Conservation (phyloP, 2,329 filamentous ascomycete species). For the Aspergillus quadricinctus region DNA sequence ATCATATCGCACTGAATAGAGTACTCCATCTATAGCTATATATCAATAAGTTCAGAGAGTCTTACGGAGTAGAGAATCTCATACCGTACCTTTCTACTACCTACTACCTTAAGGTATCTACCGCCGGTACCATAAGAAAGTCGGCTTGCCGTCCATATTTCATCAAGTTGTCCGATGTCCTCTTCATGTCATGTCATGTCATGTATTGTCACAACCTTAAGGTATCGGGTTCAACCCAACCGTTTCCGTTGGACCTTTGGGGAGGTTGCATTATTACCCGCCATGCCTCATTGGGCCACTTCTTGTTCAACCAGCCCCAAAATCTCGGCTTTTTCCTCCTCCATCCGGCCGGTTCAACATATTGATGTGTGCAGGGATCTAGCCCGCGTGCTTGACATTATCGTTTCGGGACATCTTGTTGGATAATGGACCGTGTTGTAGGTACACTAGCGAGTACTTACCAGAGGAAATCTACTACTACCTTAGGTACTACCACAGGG, state of each 20-base stretch:
- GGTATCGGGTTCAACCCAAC: conserved; percentile 30
- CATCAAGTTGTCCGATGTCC: background rate
- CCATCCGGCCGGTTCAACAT: conserved; percentile 27
- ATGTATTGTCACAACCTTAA: conserved; percentile 16
- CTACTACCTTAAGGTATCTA: no score
- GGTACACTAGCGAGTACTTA: background rate
- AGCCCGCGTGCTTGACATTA: background rate
- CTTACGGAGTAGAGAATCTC: background rate
- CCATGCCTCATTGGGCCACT: conserved; percentile 32
- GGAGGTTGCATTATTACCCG: conserved; percentile 20
- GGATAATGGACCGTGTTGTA: background rate
- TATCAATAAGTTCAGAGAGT: background rate
- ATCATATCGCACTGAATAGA: background rate
- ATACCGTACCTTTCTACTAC: background rate
- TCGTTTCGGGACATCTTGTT: background rate
- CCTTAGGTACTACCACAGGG: background rate
- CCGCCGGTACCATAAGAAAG: background rate
- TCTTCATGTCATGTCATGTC: background rate
- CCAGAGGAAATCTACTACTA: background rate
- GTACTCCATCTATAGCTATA: background rate
- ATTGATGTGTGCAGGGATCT: background rate
- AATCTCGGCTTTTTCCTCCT: conserved; percentile 12
- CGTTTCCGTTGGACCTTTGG: conserved; percentile 29
- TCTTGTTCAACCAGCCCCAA: conserved; percentile 29
- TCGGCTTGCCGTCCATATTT: background rate